Evolutionary conservation across 129 eudicot genomes (phyloP), one percentile per base, ranked within the genome.

Genomic region (Artemisia argyi): DNA sequence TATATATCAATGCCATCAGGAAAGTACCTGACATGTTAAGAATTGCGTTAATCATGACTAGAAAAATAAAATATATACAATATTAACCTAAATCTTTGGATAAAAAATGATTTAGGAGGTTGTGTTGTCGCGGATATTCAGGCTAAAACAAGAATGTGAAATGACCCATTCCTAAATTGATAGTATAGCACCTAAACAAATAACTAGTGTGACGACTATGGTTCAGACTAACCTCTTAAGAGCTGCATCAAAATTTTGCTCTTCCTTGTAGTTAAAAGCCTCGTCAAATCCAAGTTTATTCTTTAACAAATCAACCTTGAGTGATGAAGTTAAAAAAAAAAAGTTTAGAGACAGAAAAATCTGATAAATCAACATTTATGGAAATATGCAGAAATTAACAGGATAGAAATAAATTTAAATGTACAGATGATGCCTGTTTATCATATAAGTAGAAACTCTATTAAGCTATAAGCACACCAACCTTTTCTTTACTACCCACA

Each of bases 261-360:
- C 86, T 63, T 82, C 77, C 65, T 78, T 78, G 62, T 82, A 82
- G 79, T 82, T 82, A 64, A 82, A 78, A 62, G 83, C 86, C 35
- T 78, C 77, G 44, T 82, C 80, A 46, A 78, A 82, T 63, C 83
- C 83, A 68, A 73, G 70, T 64, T 78, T 73, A 24, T 16, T 78
- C 77, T 82, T 83, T 64, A 83, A n/a, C 52, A 78, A 48, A 49
- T 78, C 80, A 47, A 83, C 86, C 83, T 83, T 72, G 59, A 8
- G 39, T 22, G 51, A 75, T 30, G 20, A 22, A 44, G 56, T 53
- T 0, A 44, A n/a, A 14, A 47, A 30, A n/a, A n/a, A 5, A 35
- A 35, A 35, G 3, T 13, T 16, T 9, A 26, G 48, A 42, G 12
- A 11, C 59, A 30, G 0, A 26, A 66, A 15, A 3, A n/a, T 13